Base-by-base conservation (phyloP, 129 eudicot genomes). In the Flaveria bidentis region DNA sequence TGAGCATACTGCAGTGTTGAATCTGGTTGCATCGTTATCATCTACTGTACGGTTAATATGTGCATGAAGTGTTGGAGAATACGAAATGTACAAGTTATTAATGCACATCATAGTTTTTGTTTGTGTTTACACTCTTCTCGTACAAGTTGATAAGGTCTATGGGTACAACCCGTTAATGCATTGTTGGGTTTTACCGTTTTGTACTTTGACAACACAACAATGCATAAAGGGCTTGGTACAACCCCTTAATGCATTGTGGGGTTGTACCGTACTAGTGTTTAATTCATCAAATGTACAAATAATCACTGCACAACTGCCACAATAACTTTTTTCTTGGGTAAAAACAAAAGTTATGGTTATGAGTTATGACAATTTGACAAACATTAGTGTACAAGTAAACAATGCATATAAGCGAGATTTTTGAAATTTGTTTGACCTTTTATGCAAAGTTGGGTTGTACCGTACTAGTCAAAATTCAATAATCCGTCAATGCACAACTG, bases 371-470 rank as follows among this genome's bases (percentile, higher is more conserved):
- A 13, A 30, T 2, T 30, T 30, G 36, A 30, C 36, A 30, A 30
- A 50, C 56, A 50, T 14, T 7, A 50, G n/a, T 2, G 42, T 50
- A 66, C 66, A 76, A 67, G 30, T 8, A 4, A 10, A 8, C 65
- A 49, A 0, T 76, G 56, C 67, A 0, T 9, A 10, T 0, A 10
- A 12, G 9, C 3, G 12, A 7, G 2, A 0, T 1, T 7, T 7
- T 44, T 45, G 2, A 45, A 45, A 45, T 45, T 45, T 45, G 49
- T 45, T 45, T 33, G 0, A 11, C 57, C 14, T 3, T 25, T 1
- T 4, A 22, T 64, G 51, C 72, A 76, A 9, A 20, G 6, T 26
- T 49, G 23, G 42, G 41, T 76, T 76, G 75, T 77, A 78, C 76
- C 2, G 65, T 78, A 78, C 70, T 68, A 56, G 22, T n/a, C n/a